phyloP scores from a whole-genome alignment of 1,139 yeast species.

The Blastobotrys capitulatus region DNA sequence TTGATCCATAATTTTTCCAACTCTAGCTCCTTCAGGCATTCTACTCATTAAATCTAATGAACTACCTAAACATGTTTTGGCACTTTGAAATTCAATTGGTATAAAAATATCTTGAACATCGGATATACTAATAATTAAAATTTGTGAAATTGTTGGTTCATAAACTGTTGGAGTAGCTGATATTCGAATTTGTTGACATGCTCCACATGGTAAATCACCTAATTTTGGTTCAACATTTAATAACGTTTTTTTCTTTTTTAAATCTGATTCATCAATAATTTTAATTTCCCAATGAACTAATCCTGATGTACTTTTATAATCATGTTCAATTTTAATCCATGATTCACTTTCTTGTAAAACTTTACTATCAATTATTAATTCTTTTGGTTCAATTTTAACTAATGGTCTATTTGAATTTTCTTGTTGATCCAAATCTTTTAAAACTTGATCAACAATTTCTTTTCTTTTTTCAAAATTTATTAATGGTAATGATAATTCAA shows the following conservation, averaged over 20 bases:
- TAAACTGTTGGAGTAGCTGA: constrained; percentile 17
- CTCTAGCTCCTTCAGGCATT: constrained; percentile 29
- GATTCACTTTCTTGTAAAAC: constrained; percentile 9
- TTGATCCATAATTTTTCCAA: constrained; percentile 18
- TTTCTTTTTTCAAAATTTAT: constrained; percentile 42
- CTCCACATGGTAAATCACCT: constrained; percentile 28
- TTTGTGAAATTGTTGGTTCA: constrained; percentile 19
- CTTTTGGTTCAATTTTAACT: constrained; percentile 31
- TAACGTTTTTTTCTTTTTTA: no score
- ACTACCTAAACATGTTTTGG: constrained; percentile 33
- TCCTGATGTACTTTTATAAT: background rate
- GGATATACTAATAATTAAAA: constrained; percentile 27
- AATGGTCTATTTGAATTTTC: constrained; percentile 42
- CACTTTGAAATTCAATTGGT: constrained; percentile 26
- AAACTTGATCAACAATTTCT: constrained; percentile 32
- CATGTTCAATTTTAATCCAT: constrained; percentile 7
- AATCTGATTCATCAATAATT: constrained; percentile 9
- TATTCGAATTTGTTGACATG: constrained; percentile 21
- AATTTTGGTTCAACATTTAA: constrained; percentile 16
- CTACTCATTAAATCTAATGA: constrained; percentile 28
- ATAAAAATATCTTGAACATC: constrained; percentile 35
- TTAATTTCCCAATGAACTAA: constrained; percentile 20
- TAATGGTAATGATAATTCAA: constrained; percentile 42
- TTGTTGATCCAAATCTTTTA: constrained; percentile 38
- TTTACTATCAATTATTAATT: constrained; percentile 11